Conservation (phyloP, 345 rosid genomes). For the Euclidium syriacum region DNA sequence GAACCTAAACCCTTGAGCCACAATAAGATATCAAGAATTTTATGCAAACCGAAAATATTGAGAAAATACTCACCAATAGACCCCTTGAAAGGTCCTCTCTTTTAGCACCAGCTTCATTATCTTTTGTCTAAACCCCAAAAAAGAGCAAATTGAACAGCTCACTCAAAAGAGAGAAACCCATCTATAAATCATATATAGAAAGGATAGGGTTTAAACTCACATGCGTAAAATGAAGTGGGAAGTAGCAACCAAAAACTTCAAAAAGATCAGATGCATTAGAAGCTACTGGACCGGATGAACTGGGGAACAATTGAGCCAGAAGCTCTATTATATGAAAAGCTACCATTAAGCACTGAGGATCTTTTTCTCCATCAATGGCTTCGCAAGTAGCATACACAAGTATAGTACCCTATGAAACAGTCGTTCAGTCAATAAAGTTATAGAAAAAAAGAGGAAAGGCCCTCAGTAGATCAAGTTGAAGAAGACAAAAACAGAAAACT, state of each 20-base stretch:
- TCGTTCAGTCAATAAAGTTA: background rate
- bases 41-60: background rate
- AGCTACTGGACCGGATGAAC: conserved; percentile 59
- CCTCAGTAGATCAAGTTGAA: background rate
- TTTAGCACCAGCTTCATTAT: conserved; percentile 44
- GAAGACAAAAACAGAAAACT: background rate
- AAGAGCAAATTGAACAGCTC: background rate
- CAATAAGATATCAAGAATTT: conserved; percentile 12
- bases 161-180: background rate
- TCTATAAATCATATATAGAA: background rate
- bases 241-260: conserved; percentile 64
- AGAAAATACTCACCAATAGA: conserved; percentile 51
- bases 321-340: conserved; percentile 74
- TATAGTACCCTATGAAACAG: conserved; percentile 44
- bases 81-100: conserved; percentile 81
- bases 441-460: background rate
- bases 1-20: background rate
- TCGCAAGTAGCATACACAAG: conserved; percentile 60
- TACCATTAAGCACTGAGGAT: conserved; percentile 78
- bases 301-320: conserved; percentile 55
- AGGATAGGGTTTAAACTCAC: conserved; percentile 44
- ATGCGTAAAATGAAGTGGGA: conserved; percentile 91
- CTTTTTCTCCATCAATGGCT: conserved; percentile 85
- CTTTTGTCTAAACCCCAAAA: conserved; percentile 44
- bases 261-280: conserved; percentile 54